Conservation (phyloP, 768 basidiomycete genomes). For the Suillus subalutaceus region DNA sequence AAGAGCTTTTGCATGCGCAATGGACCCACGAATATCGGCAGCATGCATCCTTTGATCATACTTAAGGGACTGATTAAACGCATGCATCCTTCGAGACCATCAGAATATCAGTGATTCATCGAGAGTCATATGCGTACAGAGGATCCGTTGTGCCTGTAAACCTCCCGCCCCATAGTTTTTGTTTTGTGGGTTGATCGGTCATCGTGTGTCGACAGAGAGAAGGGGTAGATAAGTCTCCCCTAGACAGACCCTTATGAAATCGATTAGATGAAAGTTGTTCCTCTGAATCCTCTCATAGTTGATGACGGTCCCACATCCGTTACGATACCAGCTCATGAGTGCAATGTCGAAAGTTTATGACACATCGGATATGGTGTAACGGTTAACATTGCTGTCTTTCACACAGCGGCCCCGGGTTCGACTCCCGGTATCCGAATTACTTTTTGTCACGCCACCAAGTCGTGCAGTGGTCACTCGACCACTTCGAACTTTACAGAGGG, state of each 20-base stretch:
- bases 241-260: background rate
- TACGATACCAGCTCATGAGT: background rate
- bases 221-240: background rate
- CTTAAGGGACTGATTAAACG: slow-evolving; percentile 93
- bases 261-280: background rate
- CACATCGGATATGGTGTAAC: slow-evolving; percentile 22
- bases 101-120: slow-evolving; percentile 5
- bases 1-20: slow-evolving; percentile 92
- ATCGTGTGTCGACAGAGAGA: slow-evolving; percentile 25
- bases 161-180: slow-evolving; percentile 87
- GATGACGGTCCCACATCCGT: too few species aligned
- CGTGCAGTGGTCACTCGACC: too few species aligned
- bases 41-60: slow-evolving; percentile 95
- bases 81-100: slow-evolving; percentile 78
- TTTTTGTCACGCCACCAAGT: slow-evolving; percentile 6
- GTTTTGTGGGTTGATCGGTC: slow-evolving; percentile 50
- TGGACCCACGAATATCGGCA: slow-evolving; percentile 91
- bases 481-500: too few species aligned
- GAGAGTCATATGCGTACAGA: slow-evolving; percentile 18
- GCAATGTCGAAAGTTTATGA: background rate
- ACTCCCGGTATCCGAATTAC: slow-evolving; percentile 22
- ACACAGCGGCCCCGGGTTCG: slow-evolving; percentile 25
- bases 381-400: slow-evolving; percentile 26
- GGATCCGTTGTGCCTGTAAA: slow-evolving; percentile 89
- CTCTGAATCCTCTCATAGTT: background rate